These are phyloP conservation scores for Spiromastix sp. DNA, from an alignment of 2,329 filamentous ascomycete genomes.

Conservation along the genomic window DNA sequence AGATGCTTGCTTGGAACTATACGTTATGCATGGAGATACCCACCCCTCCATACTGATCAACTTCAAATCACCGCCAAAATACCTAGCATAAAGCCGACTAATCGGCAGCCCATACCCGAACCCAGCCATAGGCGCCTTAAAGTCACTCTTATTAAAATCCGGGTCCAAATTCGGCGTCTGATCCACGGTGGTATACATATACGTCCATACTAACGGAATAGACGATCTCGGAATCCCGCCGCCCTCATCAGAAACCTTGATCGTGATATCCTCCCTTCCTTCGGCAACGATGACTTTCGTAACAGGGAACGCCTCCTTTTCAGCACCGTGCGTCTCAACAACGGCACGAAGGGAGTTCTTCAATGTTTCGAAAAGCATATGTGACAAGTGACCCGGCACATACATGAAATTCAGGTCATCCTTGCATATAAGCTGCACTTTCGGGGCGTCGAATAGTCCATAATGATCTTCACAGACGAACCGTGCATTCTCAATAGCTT, in stretches of 20 bases:
- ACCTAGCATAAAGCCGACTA: conserved; percentile 83
- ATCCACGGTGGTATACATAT: conserved; percentile 99
- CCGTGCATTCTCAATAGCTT: conserved; percentile 97
- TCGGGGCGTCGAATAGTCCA: conserved; percentile 90
- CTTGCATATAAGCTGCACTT: conserved; percentile 92
- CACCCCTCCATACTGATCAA: conserved; percentile 99
- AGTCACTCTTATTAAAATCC: conserved; percentile 97
- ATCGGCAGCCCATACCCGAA: conserved; percentile 98
- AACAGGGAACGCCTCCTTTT: conserved; percentile 91
- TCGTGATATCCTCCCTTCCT: conserved; percentile 96
- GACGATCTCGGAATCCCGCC: conserved; percentile 87
- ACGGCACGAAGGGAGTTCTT: conserved; percentile 97
- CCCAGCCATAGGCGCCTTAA: conserved; percentile 98
- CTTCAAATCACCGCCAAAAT: conserved; percentile 95
- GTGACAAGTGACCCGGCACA: conserved; percentile 93
- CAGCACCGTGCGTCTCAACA: conserved; percentile 87
- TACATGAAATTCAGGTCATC: conserved; percentile 98
- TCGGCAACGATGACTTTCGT: conserved; percentile 97
- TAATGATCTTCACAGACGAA: conserved; percentile 99
- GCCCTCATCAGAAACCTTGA: conserved; percentile 95
- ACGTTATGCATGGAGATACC: conserved; percentile 28
- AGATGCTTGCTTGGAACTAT: too few relatives aligned
- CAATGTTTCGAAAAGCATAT: conserved; percentile 98
- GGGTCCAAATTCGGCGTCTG: conserved; percentile 89
- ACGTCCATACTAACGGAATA: conserved; percentile 98